Conservation (phyloP, 2,329 filamentous ascomycete genomes). For the Davidsoniella eucalypti region DNA sequence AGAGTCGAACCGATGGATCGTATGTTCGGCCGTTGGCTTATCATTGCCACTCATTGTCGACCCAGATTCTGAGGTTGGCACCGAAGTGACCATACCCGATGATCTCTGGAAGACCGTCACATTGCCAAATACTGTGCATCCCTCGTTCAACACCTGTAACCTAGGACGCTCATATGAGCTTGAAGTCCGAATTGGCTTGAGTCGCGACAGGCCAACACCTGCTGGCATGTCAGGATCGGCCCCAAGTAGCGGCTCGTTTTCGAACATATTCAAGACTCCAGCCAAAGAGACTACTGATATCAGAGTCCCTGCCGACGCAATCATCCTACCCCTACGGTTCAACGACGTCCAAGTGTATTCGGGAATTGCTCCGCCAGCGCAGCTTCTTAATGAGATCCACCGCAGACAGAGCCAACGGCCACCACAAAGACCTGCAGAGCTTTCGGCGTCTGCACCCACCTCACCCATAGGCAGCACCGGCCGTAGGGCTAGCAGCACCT, state of each 20-base stretch:
- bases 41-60: slow-evolving; percentile 48
- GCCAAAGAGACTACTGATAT: slow-evolving; percentile 17
- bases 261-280: slow-evolving; percentile 3
- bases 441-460: neutral
- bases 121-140: slow-evolving; percentile 73
- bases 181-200: slow-evolving; percentile 63
- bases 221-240: neutral
- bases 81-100: slow-evolving; percentile 53
- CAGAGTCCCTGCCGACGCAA: slow-evolving; percentile 41
- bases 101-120: slow-evolving; percentile 54
- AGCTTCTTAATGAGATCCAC: slow-evolving; percentile 35
- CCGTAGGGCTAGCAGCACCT: neutral
- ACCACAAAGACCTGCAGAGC: neutral
- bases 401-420: neutral
- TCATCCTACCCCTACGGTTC: slow-evolving; percentile 65
- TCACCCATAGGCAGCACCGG: neutral
- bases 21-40: slow-evolving; percentile 57
- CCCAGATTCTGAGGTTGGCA: slow-evolving; percentile 38
- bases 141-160: slow-evolving; percentile 80
- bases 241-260: neutral
- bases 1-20: slow-evolving; percentile 59
- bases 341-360: slow-evolving; percentile 64
- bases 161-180: slow-evolving; percentile 67
- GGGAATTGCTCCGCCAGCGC: slow-evolving; percentile 65
- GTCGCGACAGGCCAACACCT: slow-evolving; percentile 42